phyloP scores from a whole-genome alignment of 305 asterid species.

The Ajuga reptans region DNA sequence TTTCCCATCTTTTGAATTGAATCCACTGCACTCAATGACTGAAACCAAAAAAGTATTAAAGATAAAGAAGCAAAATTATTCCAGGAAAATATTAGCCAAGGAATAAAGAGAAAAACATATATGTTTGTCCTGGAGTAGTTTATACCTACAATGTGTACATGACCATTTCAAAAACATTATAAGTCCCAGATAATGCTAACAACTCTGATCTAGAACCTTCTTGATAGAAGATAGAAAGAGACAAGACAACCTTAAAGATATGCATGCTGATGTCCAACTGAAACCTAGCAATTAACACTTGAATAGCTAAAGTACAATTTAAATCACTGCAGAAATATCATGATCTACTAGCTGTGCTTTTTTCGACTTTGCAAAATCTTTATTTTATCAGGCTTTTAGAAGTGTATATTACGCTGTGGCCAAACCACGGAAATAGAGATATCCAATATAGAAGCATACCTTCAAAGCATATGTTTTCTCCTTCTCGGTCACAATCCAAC shows the following conservation, averaged over 20 bases:
- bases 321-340: slow-evolving; percentile 10
- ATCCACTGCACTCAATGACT: slow-evolving; percentile 76
- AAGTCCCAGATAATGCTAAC: background rate
- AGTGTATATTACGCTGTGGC: background rate
- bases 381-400: background rate
- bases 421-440: background rate
- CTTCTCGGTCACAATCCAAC: slow-evolving; percentile 96
- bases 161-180: background rate
- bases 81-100: background rate
- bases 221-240: background rate
- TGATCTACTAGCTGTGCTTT: background rate
- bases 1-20: slow-evolving; percentile 49
- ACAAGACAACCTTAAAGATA: background rate
- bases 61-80: background rate
- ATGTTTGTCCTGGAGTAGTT: background rate
- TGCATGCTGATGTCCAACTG: slow-evolving; percentile 7
- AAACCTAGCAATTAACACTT: slow-evolving; percentile 8
- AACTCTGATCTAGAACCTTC: background rate
- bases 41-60: slow-evolving; percentile 27
- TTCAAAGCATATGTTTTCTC: slow-evolving; percentile 96
- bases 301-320: background rate
- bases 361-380: background rate
- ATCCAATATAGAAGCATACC: slow-evolving; percentile 36
- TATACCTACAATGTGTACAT: background rate
- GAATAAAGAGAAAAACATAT: slow-evolving; percentile 11